These are phyloP conservation scores for Kondoa malvinella DNA, from an alignment of 768 basidiomycete genomes.

Conservation along the genomic window DNA sequence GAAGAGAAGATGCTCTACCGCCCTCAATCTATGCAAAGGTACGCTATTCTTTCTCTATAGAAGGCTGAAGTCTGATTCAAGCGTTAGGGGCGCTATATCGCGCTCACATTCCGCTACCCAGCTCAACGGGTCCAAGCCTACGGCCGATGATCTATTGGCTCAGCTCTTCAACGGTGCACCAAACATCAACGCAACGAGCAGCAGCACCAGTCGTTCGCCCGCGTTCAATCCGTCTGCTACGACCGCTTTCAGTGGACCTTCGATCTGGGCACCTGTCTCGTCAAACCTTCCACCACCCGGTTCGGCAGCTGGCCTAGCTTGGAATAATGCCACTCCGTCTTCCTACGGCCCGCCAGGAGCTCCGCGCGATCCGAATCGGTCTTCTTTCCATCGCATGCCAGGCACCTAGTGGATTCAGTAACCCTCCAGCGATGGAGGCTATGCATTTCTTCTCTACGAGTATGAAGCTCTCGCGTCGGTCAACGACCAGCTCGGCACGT, in stretches of 20 bases:
- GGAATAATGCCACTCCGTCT: background rate
- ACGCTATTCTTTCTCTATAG: conserved; percentile 31
- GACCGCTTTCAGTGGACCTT: background rate
- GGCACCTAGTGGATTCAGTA: too few species aligned
- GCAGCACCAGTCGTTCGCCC: background rate
- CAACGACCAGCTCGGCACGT: too few species aligned
- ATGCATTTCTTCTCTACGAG: too few species aligned
- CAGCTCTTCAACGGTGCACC: conserved; percentile 14
- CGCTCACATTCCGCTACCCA: background rate
- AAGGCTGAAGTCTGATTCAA: background rate
- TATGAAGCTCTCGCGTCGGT: too few species aligned
- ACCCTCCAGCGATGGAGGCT: too few species aligned
- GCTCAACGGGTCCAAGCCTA: conserved; percentile 6
- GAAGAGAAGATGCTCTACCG: conserved; percentile 60
- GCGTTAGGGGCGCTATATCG: background rate
- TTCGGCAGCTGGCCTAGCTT: background rate
- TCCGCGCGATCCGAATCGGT: background rate
- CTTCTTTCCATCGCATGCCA: background rate
- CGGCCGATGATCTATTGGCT: conserved; percentile 14
- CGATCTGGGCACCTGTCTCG: background rate
- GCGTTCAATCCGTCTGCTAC: background rate
- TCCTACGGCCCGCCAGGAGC: background rate
- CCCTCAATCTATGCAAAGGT: background rate
- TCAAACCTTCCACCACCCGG: background rate
- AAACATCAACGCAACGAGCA: background rate